Evolutionary conservation across 2,329 filamentous ascomycete genomes (phyloP).

Genomic region (Aspergillus sp.): DNA sequence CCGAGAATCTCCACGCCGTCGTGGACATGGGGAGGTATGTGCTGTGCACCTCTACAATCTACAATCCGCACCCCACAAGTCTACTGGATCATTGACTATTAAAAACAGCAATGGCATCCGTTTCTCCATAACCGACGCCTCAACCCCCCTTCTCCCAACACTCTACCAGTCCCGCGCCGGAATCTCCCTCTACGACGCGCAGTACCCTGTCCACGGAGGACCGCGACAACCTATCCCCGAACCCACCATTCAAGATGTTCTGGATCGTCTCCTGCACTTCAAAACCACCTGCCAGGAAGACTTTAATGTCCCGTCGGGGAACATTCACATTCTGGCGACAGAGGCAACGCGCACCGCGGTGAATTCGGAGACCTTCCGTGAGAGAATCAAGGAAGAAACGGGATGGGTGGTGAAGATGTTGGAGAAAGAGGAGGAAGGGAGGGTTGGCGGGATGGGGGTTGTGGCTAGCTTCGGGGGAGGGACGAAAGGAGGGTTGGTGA

Average conservation of each 20-base stretch:
- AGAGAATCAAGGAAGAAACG: slow-evolving; percentile 53
- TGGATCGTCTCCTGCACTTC: slow-evolving; percentile 61
- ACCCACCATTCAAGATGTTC: slow-evolving; percentile 57
- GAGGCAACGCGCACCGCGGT: slow-evolving; percentile 76
- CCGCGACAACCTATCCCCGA: slow-evolving; percentile 45
- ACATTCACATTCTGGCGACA: slow-evolving; percentile 72
- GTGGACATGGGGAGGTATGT: slow-evolving; percentile 37
- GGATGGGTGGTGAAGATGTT: slow-evolving; percentile 65
- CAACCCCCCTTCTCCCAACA: slow-evolving; percentile 64
- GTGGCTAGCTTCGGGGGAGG: slow-evolving; percentile 55
- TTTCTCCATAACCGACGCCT: slow-evolving; percentile 80
- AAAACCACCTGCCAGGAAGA: slow-evolving; percentile 56
- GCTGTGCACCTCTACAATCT: neutral
- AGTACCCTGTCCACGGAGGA: slow-evolving; percentile 40
- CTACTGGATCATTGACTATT: neutral
- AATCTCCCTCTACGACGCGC: slow-evolving; percentile 81
- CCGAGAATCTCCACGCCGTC: slow-evolving; percentile 22
- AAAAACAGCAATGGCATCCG: slow-evolving; percentile 70
- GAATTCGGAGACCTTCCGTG: slow-evolving; percentile 63
- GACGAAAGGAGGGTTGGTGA: slow-evolving; percentile 64
- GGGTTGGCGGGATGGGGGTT: slow-evolving; percentile 75
- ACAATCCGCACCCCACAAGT: neutral
- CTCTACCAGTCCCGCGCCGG: slow-evolving; percentile 68
- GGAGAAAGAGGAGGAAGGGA: slow-evolving; percentile 70
- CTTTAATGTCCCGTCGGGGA: slow-evolving; percentile 55